Evolutionary conservation across 2,329 filamentous ascomycete genomes (phyloP), one percentile per base, ranked within the genome.

Genomic region (Neofusicoccum laricinum): DNA sequence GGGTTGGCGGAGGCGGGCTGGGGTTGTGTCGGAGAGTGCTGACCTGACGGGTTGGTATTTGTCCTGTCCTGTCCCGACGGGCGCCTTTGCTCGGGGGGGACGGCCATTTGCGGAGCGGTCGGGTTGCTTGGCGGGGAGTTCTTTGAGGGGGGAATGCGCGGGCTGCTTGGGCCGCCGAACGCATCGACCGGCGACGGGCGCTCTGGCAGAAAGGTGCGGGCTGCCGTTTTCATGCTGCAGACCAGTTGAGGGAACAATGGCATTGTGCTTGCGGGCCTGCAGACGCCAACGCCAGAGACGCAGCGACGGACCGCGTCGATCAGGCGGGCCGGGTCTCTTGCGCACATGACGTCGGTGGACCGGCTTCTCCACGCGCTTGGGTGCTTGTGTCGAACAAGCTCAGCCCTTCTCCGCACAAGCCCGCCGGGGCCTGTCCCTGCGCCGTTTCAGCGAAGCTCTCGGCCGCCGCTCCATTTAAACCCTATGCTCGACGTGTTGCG

Each of bases 301-400:
- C n/a, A 30, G 25, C 25, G 5, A 17, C 46, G 25, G 46, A 32
- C 21, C 25, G 21, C 32, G 50, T 40, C 50, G 19, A 55, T 55
- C 50, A 34, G 14, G 14, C 46, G 14, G 21, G 34, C 14, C 12
- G 15, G 19, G 38, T 30, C 51, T 36, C 51, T 17, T 30, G 51
- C 38, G 15, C 25, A 4, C 10, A 40, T 57, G 51, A 57, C 51
- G 51, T 41, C 19, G 15, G n/a, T 15, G 30, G 25, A 15, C 40
- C 11, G 30, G 2, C 55, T 48, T 59, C 55, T 45, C 55, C 55
- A 40, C 55, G 46, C 41, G 53, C 55, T 19, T 12, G 25, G 7
- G 40, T 36, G 55, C 41, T 58, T 58, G 40, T 8, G 19, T 32
- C 21, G 21, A 32, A 58, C 53, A 58, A 58, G 53, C 55, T 59